Percentiles rank a stretch among this genome's conserved stretches.
phyloP scores from a whole-genome alignment of 148 eudicot species.

The Persicaria tinctoria region DNA sequence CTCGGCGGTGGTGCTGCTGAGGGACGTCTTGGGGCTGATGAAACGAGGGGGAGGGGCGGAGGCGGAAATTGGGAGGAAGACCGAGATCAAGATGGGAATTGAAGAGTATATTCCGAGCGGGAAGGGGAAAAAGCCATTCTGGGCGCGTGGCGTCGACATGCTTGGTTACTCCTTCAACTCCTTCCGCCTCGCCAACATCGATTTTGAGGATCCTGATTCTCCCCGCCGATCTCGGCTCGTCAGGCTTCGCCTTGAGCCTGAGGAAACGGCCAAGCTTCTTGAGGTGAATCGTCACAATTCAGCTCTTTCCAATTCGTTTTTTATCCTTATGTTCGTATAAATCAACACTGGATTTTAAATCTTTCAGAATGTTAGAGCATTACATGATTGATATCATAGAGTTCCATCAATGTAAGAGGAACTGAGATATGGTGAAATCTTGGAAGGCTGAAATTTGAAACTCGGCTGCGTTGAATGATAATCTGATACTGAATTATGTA shows the following conservation, averaged over 20 bases:
- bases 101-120: slow-evolving; percentile 65
- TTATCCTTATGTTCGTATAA: too few species aligned
- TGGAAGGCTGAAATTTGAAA: neutral
- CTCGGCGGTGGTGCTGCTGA: slow-evolving; percentile 40
- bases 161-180: slow-evolving; percentile 79
- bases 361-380: too few species aligned
- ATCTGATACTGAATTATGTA: too few species aligned
- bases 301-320: too few species aligned
- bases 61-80: slow-evolving; percentile 5
- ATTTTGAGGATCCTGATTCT: slow-evolving; percentile 32
- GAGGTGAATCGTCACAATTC: slow-evolving; percentile 27
- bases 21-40: slow-evolving; percentile 40
- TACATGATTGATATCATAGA: neutral
- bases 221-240: slow-evolving; percentile 37
- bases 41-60: slow-evolving; percentile 9
- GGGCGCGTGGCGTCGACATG: slow-evolving; percentile 80
- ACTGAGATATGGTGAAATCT: neutral
- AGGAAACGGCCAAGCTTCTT: slow-evolving; percentile 40
- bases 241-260: slow-evolving; percentile 33
- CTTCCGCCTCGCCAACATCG: slow-evolving; percentile 45
- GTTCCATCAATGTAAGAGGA: neutral
- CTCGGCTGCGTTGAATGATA: too few species aligned
- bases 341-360: too few species aligned
- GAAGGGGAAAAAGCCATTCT: slow-evolving; percentile 55
- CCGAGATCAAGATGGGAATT: slow-evolving; percentile 41